phyloP scores from a whole-genome alignment of 768 basidiomycete genomes.

The Mycena polygramma region DNA sequence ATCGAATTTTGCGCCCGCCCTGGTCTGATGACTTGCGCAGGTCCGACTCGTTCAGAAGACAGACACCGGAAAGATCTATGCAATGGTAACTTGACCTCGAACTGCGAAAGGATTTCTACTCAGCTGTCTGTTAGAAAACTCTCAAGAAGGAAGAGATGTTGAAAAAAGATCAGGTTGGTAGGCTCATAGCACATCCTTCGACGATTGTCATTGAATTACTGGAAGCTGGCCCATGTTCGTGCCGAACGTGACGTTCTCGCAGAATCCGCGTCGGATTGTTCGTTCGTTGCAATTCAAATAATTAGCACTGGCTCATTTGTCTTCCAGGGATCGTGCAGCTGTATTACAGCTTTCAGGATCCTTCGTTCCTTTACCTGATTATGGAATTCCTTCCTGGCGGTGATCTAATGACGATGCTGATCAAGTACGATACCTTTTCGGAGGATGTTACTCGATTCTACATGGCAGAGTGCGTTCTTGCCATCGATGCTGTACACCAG shows the following conservation, averaged over 20 bases:
- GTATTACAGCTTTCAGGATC: constrained; percentile 98
- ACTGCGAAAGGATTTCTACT: constrained; percentile 37
- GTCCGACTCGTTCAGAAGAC: constrained; percentile 96
- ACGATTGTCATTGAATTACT: constrained; percentile 16
- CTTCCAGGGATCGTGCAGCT: constrained; percentile 95
- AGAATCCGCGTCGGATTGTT: constrained; percentile 81
- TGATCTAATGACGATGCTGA: constrained; percentile 99
- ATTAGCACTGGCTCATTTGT: not conserved
- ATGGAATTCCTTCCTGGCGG: constrained; percentile 99
- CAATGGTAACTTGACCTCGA: constrained; percentile 88
- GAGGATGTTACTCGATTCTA: constrained; percentile 99
- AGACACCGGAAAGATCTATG: constrained; percentile 98
- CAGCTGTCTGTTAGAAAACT: constrained; percentile 1
- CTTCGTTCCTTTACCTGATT: constrained; percentile 92
- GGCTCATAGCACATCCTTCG: not conserved
- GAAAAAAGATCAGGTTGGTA: constrained; percentile 94
- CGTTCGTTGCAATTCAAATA: not conserved
- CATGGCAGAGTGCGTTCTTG: constrained; percentile 97
- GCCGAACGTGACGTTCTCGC: constrained; percentile 98
- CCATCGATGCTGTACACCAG: constrained; percentile 97
- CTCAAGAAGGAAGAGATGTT: constrained; percentile 95
- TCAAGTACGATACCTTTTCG: constrained; percentile 99
- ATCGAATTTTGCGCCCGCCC: not conserved
- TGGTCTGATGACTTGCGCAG: constrained; percentile 45
- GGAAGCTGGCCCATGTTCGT: constrained; percentile 94